Evolutionary conservation across 371 early-diverging fungal genomes (phyloP).

Genomic region (Catenaria anguillulae): DNA sequence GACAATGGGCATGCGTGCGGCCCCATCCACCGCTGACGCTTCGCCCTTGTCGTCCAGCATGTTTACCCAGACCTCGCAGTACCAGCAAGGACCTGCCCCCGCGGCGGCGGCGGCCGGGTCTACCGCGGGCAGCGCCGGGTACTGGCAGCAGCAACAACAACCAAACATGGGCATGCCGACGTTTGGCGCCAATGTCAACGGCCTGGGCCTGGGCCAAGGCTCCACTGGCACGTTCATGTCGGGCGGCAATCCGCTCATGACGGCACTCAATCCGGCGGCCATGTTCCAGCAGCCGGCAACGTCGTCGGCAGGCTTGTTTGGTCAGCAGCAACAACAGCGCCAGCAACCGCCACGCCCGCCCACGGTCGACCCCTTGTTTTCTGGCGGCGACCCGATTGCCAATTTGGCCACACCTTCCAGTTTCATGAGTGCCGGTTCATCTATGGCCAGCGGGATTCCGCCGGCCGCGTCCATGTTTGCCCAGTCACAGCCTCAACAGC

Average conservation of each 20-base stretch:
- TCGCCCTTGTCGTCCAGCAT: no score
- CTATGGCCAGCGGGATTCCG: neutral
- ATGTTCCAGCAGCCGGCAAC: neutral
- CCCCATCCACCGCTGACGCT: no score
- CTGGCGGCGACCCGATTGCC: neutral
- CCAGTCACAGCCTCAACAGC: neutral
- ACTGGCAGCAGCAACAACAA: no score
- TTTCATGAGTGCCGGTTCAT: neutral
- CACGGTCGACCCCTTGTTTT: neutral
- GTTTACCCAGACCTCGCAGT: no score
- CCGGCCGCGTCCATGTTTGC: neutral
- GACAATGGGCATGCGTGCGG: no score
- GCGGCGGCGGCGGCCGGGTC: neutral
- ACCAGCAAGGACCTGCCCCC: no score
- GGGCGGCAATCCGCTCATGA: no score
- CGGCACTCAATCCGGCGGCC: no score
- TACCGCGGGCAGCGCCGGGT: neutral
- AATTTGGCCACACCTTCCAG: neutral
- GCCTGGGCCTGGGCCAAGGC: neutral
- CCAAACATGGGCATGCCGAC: no score
- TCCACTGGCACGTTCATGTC: neutral
- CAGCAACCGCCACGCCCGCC: neutral
- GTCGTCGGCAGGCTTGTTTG: no score
- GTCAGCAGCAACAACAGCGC: no score
- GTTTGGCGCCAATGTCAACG: no score